Percentiles rank a stretch among this genome's conserved stretches.
These are phyloP conservation scores for Schizophyllum amplum DNA, from an alignment of 1,284 basidiomycete genomes.

Conservation along the genomic window DNA sequence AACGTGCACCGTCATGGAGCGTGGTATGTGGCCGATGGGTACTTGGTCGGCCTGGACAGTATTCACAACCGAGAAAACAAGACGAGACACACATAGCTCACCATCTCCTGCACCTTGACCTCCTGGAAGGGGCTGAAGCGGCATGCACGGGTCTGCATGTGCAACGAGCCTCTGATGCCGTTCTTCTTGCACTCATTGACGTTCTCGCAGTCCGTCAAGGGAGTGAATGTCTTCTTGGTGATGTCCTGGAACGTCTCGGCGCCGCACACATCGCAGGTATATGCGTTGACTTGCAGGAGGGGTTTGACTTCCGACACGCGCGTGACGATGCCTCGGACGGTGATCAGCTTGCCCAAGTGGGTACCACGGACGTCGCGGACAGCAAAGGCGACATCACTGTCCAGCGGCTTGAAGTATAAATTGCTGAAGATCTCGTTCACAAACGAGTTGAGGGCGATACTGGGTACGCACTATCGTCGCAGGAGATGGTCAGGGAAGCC, in stretches of 20 bases:
- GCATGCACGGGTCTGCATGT: constrained; percentile 97
- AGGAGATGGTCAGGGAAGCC: constrained; percentile 88
- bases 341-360: constrained; percentile 89
- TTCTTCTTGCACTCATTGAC: constrained; percentile 80
- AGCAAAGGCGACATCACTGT: constrained; percentile 68
- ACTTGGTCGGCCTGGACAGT: constrained; percentile 87
- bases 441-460: neutral
- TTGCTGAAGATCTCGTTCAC: constrained; percentile 50
- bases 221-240: constrained; percentile 86
- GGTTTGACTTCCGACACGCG: constrained; percentile 99
- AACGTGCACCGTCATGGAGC: constrained; percentile 95
- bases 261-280: constrained; percentile 97
- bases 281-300: constrained; percentile 93
- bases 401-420: constrained; percentile 86
- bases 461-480: constrained; percentile 79
- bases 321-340: constrained; percentile 95
- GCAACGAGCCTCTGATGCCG: constrained; percentile 82
- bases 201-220: constrained; percentile 83
- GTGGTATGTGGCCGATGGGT: constrained; percentile 97
- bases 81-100: constrained; percentile 23
- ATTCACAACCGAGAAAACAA: constrained; percentile 9
- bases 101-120: constrained; percentile 99
- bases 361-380: constrained; percentile 86
- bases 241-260: constrained; percentile 99
- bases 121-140: constrained; percentile 99